A percentile compares a stretch with the other conserved stretches of the same genome.
Evolutionary conservation across 2,329 filamentous ascomycete species (phyloP).

Genomic region (Gaeumannomyces sp.): DNA sequence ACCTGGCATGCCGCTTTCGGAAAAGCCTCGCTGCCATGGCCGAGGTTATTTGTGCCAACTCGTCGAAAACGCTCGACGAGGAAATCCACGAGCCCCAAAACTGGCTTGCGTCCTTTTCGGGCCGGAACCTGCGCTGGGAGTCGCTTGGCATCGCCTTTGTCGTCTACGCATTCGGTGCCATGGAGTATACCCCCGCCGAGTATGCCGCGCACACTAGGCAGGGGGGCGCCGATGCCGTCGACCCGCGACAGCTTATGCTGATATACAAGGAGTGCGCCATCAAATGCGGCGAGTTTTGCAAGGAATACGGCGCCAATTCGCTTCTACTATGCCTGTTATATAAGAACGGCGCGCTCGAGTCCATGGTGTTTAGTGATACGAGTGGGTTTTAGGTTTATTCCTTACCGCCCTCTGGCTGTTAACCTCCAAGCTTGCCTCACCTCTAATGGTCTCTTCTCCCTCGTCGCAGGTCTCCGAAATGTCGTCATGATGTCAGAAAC

Average conservation of each 20-base stretch:
- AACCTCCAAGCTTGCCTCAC: too few relatives aligned
- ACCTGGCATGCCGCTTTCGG: not conserved
- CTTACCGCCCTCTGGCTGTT: too few relatives aligned
- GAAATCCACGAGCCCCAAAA: conserved; percentile 5
- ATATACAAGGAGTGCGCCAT: conserved; percentile 9
- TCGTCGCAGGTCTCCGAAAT: not conserved
- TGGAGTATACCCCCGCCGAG: not conserved
- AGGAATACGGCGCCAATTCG: conserved; percentile 1
- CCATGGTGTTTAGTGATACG: conserved; percentile 8
- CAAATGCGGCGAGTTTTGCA: conserved; percentile 8
- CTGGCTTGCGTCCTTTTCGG: conserved; percentile 9
- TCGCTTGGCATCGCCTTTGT: conserved; percentile 7
- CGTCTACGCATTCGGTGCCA: conserved; percentile 2
- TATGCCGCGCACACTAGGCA: not conserved
- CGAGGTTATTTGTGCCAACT: conserved; percentile 5
- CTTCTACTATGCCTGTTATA: conserved; percentile 2
- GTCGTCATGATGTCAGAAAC: not conserved
- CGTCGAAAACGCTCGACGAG: not conserved
- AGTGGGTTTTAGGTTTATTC: not conserved
- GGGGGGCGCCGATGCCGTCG: not conserved
- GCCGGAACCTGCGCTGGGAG: conserved; percentile 9
- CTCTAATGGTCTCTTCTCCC: too few relatives aligned
- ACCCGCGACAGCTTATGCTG: not conserved
- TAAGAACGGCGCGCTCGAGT: conserved; percentile 4
- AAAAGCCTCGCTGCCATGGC: conserved; percentile 3